Evolutionary conservation across 768 basidiomycete species (phyloP), one percentile per base, ranked within the genome.

Genomic region (Tylopilus subfusipes): DNA sequence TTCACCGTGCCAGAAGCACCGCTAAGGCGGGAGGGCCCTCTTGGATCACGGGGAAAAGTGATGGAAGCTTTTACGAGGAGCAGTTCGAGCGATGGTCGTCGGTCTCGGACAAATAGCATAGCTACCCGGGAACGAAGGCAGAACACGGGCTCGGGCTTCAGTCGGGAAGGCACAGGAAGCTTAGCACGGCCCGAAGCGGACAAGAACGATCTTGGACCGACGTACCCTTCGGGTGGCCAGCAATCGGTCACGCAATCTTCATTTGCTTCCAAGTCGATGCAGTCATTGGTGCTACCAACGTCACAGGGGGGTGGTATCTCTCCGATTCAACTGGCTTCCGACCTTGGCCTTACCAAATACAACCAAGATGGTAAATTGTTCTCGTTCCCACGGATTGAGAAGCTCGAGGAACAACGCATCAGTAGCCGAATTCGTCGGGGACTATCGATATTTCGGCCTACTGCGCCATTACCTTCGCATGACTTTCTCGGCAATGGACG

Each of bases 311-410:
- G 80, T 42, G 82, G 80, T 36, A 78, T 81, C 11, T 93, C 90
- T 6, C 88, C 90, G 16, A 81, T 93, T 34, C 92, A 91, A 36
- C 80, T 83, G 18, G 80, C 84, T 12, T 85, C 87, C 24, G 78
- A 82, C 13, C 80, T 80, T 25, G 90, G 92, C 71, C 71, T 85
- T 66, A 76, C 78, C 27, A 90, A 79, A 71, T 95, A 88, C 70
- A 82, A 83, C 57, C 62, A 60, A 50, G 78, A 81, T 53, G 68
- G 80, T 30, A 98, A 98, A 67, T 76, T 97, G 33, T 89, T 88
- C 71, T 92, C 94, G 1, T 93, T 95, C 78, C 91, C 91, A 24
- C 91, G 91, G 34, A 86, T 93, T 69, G 80, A 84, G 63, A 81
- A 82, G 61, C 75, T 93, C 34, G 89, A 88, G 67, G 85, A 89